These are phyloP conservation scores for Botrytis cinerea DNA, from an alignment of 2,329 filamentous ascomycete species.

Conservation along the genomic window DNA sequence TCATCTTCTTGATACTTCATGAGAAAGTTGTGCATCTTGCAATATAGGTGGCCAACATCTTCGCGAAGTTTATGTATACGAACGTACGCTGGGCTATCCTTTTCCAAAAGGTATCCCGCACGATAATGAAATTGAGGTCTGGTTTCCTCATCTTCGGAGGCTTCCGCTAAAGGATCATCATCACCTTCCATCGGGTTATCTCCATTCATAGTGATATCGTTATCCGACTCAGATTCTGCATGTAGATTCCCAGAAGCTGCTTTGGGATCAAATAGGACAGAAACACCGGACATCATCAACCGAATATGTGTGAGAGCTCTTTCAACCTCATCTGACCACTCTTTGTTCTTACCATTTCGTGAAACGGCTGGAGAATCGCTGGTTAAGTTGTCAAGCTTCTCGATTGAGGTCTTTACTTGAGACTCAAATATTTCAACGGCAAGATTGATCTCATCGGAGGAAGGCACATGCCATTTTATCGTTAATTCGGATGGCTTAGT, in stretches of 20 bases:
- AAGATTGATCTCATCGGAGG: constrained; percentile 78
- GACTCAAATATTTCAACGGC: constrained; percentile 86
- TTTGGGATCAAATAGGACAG: constrained; percentile 82
- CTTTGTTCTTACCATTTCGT: constrained; percentile 92
- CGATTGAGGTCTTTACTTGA: constrained; percentile 75
- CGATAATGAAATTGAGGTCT: constrained; percentile 87
- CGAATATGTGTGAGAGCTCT: constrained; percentile 84
- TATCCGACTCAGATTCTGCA: constrained; percentile 49
- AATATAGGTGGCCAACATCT: constrained; percentile 76
- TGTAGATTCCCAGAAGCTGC: constrained; percentile 60
- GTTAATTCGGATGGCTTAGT: constrained; percentile 73
- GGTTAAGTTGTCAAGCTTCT: constrained; percentile 76
- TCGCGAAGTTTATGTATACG: constrained; percentile 81
- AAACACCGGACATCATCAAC: constrained; percentile 87
- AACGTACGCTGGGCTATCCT: constrained; percentile 65
- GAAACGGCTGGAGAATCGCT: constrained; percentile 79
- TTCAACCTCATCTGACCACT: constrained; percentile 97
- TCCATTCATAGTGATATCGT: constrained; percentile 50
- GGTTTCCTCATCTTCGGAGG: constrained; percentile 77
- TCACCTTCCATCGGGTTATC: constrained; percentile 55
- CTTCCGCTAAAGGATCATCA: constrained; percentile 59
- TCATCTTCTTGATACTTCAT: constrained; percentile 87
- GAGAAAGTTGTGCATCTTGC: constrained; percentile 82
- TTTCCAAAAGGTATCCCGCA: constrained; percentile 77
- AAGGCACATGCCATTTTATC: constrained; percentile 89